Percentiles rank a stretch among this genome's conserved stretches.
phyloP scores from a whole-genome alignment of 2,329 filamentous ascomycete species.

The Geosmithia putterillii region DNA sequence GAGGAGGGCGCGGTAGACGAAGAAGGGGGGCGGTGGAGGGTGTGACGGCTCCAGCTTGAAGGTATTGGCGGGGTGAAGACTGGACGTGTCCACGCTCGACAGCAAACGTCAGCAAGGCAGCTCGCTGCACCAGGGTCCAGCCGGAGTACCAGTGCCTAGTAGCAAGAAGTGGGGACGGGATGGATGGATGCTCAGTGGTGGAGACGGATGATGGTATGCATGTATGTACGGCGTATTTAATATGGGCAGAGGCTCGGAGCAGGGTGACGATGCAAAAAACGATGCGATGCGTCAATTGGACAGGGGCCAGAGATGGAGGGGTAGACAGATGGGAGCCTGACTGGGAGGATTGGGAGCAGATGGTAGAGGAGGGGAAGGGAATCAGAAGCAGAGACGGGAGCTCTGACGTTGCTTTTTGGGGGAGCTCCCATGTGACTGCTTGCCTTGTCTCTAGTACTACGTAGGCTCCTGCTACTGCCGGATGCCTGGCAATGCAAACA shows the following conservation, averaged over 20 bases:
- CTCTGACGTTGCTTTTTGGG: background rate
- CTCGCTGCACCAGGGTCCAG: background rate
- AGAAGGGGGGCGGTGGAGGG: background rate
- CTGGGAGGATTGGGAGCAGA: background rate
- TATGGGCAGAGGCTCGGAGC: too few species aligned
- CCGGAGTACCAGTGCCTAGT: background rate
- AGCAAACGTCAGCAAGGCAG: too few species aligned
- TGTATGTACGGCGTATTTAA: background rate
- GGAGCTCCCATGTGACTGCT: background rate
- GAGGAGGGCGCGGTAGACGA: slow-evolving; percentile 16
- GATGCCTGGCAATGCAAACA: too few species aligned
- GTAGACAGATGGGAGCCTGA: too few species aligned
- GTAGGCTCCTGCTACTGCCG: too few species aligned
- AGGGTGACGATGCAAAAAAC: too few species aligned
- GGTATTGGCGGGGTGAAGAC: background rate
- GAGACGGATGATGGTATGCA: background rate
- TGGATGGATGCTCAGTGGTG: background rate
- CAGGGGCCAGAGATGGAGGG: background rate
- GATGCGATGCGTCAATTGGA: background rate
- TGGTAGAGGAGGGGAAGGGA: background rate
- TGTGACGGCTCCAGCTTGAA: background rate
- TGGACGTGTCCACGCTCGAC: background rate
- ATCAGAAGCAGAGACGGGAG: background rate
- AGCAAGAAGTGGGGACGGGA: background rate
- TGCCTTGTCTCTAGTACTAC: too few species aligned